Evolutionary conservation across 2,329 filamentous ascomycete species (phyloP).

Genomic region (Fusarium sp.): DNA sequence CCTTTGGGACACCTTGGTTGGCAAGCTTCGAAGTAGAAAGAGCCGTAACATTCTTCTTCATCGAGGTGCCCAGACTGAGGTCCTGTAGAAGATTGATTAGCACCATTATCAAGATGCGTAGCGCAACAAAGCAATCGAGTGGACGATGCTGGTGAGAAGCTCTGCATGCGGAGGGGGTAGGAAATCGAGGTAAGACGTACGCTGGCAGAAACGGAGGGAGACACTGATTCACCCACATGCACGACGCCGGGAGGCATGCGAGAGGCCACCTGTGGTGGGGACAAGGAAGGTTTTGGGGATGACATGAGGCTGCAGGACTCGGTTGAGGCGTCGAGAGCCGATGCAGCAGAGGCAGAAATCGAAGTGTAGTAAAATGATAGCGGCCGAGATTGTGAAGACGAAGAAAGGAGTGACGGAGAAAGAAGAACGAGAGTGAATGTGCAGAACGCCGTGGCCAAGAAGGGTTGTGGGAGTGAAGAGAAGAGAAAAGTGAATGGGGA

Average conservation of each 20-base stretch:
- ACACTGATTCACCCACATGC: conserved; percentile 30
- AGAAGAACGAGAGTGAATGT: conserved; percentile 46
- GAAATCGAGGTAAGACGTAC: conserved; percentile 32
- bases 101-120: neutral
- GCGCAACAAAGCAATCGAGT: neutral
- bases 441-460: conserved; percentile 31
- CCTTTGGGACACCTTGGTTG: conserved; percentile 68
- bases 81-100: conserved; percentile 36
- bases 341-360: conserved; percentile 16
- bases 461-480: conserved; percentile 32
- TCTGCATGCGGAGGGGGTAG: neutral
- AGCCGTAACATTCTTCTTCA: conserved; percentile 60
- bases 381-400: conserved; percentile 44
- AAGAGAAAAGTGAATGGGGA: conserved; percentile 19
- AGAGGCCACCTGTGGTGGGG: conserved; percentile 44
- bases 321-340: conserved; percentile 12
- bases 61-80: conserved; percentile 19
- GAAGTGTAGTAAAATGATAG: conserved; percentile 31
- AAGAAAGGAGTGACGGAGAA: conserved; percentile 45
- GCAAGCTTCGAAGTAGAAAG: conserved; percentile 66
- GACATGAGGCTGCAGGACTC: conserved; percentile 45
- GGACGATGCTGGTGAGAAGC: neutral
- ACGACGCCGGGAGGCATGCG: conserved; percentile 22
- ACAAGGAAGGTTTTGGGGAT: conserved; percentile 42
- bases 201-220: conserved; percentile 18